Evolutionary conservation across 768 basidiomycete genomes (phyloP), one percentile per base, ranked within the genome.

Genomic region (Sporobolomyces pararoseus): DNA sequence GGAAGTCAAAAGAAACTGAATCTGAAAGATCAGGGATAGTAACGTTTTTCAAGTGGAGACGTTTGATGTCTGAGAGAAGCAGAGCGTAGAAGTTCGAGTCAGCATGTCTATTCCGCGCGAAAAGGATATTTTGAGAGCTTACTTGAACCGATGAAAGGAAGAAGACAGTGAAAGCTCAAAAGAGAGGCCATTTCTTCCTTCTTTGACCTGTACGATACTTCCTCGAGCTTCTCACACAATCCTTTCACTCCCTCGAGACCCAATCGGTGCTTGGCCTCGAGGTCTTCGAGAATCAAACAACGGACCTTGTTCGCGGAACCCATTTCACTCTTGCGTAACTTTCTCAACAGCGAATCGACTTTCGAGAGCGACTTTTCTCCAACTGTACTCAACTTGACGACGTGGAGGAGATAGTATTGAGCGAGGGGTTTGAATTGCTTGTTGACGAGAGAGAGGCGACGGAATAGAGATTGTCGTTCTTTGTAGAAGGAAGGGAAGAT

Each of bases 361-460:
- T n/a, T n/a, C 13, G 49, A 50, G 10, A 27, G 19, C 9, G 49
- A 50, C 9, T n/a, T 12, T 9, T 50, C 9, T 27, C 49, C 49
- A n/a, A 50, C 49, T 7, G 21, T 50, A n/a, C 49, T 50, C 49
- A 50, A 50, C 27, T 50, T 50, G 49, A 50, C 49, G 49, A 50
- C 49, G 49, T 50, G 49, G 10, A 50, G 49, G 23, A 50, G 49
- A 27, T 50, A 50, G 13, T n/a, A 50, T n/a, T 50, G 12, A 9
- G 49, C 49, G 49, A 50, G 49, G 7, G 13, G 49, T 9, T 27
- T 50, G 10, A 50, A 50, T 27, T 50, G 49, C 10, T 27, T 21
- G 49, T 50, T 50, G 10, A 50, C 49, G 49, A 50, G 49, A 21
- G 49, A 50, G 49, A 50, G 7, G 12, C 7, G 21, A 9, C 49